These are phyloP conservation scores for Schoenoplectus tabernaemontani DNA, from an alignment of 202 grass and related monocot genomes.

Conservation along the genomic window DNA sequence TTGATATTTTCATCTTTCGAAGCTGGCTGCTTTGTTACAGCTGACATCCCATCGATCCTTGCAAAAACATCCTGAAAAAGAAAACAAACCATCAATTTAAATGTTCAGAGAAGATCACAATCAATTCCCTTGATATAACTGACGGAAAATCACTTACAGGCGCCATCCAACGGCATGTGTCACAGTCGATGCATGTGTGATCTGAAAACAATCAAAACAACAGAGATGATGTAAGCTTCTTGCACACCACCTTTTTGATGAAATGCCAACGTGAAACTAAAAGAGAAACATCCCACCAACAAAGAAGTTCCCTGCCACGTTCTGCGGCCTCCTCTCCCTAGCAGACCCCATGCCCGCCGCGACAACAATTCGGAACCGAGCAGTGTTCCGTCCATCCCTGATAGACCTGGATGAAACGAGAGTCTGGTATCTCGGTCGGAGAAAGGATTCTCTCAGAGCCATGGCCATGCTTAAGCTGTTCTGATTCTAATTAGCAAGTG, in stretches of 20 bases:
- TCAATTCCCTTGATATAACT: background rate
- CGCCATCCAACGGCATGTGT: constrained; percentile 92
- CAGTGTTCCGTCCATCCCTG: background rate
- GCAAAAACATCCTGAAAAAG: constrained; percentile 54
- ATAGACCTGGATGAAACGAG: background rate
- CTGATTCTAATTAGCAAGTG: background rate
- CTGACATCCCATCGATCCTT: constrained; percentile 41
- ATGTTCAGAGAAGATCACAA: background rate
- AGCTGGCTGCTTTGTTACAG: constrained; percentile 52
- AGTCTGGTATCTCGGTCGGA: constrained; percentile 6
- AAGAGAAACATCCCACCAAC: constrained; percentile 37
- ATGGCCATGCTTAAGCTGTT: background rate
- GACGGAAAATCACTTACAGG: constrained; percentile 25
- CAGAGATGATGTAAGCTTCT: background rate
- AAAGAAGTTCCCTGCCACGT: constrained; percentile 70
- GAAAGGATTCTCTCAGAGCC: constrained; percentile 1
- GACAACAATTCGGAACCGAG: background rate
- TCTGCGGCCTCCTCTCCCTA: constrained; percentile 40
- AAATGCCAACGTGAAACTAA: background rate
- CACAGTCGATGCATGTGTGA: constrained; percentile 75
- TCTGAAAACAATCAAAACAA: constrained; percentile 30
- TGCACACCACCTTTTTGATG: constrained; percentile 15
- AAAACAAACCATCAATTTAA: background rate
- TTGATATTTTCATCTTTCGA: constrained; percentile 52
- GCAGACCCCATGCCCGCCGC: background rate